Evolutionary conservation across 495 filamentous ascomycete species (phyloP), one percentile per base, ranked within the genome.

Genomic region (Achaetomiella virescens): DNA sequence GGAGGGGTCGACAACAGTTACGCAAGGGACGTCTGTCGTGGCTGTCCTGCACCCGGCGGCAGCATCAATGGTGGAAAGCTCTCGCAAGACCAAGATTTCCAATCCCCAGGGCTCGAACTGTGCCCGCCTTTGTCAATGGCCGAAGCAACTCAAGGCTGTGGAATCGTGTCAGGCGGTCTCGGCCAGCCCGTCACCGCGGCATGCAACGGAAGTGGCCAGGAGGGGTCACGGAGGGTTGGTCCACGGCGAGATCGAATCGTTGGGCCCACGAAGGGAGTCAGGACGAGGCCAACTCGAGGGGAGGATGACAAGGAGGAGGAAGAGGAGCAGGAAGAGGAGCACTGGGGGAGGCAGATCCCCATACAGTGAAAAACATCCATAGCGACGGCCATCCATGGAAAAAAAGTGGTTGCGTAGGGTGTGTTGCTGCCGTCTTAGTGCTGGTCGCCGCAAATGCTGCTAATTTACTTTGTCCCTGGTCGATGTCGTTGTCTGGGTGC

Each of bases 381-480:
- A 59, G 56, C 59, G 47, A 52, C 31, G 57, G 40, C 46, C 47
- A 66, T 68, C 66, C 66, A 66, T 66, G 66, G 64, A 63, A 66
- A 52, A 54, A 58, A 66, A 52, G 60, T 60, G 65, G 65, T 68
- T 65, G 62, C 60, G 60, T 56, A 59, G 61, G 64, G 52, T 61
- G 58, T 43, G 54, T 60, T 57, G 56, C 57, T 65, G 55, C 36
- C 57, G 63, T 61, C 55, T 68, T 61, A 66, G 62, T 61, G 56
- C 63, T 54, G 53, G 65, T 68, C 63, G 65, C 65, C 63, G 65
- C 65, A 64, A 68, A 64, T 68, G 61, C 61, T 68, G 63, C 61
- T 68, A 62, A 64, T 68, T 66, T 66, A 63, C 63, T 68, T 66
- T 68, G 61, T 66, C 63, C 66, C 63, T 66, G 61, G 66, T 66